Conservation (phyloP, 805 yeast genomes). For the Cyberlindnera mycetangii region DNA sequence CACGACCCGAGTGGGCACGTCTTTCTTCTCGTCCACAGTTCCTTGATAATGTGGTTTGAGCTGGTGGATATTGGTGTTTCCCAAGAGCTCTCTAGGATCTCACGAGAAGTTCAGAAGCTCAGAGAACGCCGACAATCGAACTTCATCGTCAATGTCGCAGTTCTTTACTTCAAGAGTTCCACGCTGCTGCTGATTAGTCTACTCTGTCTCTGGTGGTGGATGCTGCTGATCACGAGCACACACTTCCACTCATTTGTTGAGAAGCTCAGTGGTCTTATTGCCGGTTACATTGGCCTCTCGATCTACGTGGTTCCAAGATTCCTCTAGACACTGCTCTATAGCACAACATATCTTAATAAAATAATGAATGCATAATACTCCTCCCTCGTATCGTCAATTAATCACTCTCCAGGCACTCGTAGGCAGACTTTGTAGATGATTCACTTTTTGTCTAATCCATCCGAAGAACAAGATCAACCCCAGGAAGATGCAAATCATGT, state of each 20-base stretch:
- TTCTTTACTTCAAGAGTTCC: constrained; percentile 16
- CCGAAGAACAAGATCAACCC: constrained; percentile 64
- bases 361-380: background rate
- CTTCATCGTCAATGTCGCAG: background rate
- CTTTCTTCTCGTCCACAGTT: constrained; percentile 67
- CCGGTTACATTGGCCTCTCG: constrained; percentile 50
- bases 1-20: constrained; percentile 97
- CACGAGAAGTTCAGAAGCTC: constrained; percentile 2
- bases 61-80: constrained; percentile 40
- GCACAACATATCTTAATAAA: background rate
- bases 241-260: constrained; percentile 83
- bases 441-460: constrained; percentile 64
- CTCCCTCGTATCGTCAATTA: background rate
- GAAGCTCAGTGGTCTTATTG: constrained; percentile 65
- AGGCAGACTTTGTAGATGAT: constrained; percentile 68
- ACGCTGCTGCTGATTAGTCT: constrained; percentile 32
- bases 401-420: constrained; percentile 67
- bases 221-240: constrained; percentile 78
- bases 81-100: constrained; percentile 28
- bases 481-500: constrained; percentile 61
- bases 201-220: constrained; percentile 71
- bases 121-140: background rate
- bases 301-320: constrained; percentile 40
- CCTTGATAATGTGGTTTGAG: constrained; percentile 66
- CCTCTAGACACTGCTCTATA: constrained; percentile 6